Percentiles rank a stretch among this genome's conserved stretches.
Conservation (phyloP, 2,329 filamentous ascomycete species). For the Fusarium verrucosum region DNA sequence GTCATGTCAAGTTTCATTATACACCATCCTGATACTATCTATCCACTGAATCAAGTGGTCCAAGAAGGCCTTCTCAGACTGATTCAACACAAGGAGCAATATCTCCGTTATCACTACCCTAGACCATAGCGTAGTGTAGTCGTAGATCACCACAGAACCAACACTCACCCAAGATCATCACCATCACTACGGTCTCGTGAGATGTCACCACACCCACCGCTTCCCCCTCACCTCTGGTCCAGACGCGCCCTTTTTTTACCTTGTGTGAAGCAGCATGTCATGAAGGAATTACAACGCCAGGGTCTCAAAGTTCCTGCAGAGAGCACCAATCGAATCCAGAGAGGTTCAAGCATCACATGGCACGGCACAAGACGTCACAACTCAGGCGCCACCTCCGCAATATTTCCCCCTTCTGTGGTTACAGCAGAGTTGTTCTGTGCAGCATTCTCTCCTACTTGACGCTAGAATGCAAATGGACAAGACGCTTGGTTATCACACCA, state of each 20-base stretch:
- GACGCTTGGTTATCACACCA: conserved; percentile 12
- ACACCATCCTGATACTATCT: conserved; percentile 9
- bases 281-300: conserved; percentile 13
- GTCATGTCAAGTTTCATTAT: conserved; percentile 8
- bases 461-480: conserved; percentile 22
- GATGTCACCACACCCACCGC: conserved; percentile 32
- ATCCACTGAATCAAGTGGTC: conserved; percentile 12
- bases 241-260: conserved; percentile 31
- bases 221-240: background rate
- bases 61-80: background rate
- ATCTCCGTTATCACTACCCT: conserved; percentile 26
- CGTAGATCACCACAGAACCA: conserved; percentile 6
- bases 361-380: conserved; percentile 25
- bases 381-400: conserved; percentile 37
- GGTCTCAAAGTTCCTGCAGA: conserved; percentile 36
- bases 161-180: conserved; percentile 16
- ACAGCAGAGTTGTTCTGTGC: conserved; percentile 24
- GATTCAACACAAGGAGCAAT: conserved; percentile 12
- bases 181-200: conserved; percentile 35
- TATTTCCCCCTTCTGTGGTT: background rate
- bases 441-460: conserved; percentile 16
- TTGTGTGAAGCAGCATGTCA: conserved; percentile 27
- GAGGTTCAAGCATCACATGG: conserved; percentile 34
- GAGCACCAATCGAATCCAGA: conserved; percentile 18
- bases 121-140: background rate